Conservation (phyloP, 768 basidiomycete species). For the Lanmaoa rubissima region DNA sequence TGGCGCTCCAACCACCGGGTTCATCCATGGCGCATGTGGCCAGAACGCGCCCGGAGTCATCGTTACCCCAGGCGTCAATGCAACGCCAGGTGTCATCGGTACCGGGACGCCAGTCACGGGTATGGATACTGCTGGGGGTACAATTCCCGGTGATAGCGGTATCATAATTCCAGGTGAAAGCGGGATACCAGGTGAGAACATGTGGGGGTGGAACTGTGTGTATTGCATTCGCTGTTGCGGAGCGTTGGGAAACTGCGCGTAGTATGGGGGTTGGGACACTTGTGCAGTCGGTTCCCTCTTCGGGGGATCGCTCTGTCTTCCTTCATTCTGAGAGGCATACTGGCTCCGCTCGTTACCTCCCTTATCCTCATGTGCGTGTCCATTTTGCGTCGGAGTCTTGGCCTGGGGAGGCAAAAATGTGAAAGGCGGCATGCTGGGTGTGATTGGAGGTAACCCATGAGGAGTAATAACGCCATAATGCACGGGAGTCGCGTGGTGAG, state of each 20-base stretch:
- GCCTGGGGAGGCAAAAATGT: conserved; percentile 65
- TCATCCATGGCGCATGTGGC: conserved; percentile 54
- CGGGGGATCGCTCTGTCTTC: neutral
- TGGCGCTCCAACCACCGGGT: conserved; percentile 64
- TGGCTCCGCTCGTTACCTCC: conserved; percentile 1
- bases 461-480: conserved; percentile 54
- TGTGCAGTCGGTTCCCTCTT: conserved; percentile 10
- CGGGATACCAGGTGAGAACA: conserved; percentile 33
- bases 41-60: conserved; percentile 78
- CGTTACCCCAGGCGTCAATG: conserved; percentile 56
- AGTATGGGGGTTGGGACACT: conserved; percentile 10
- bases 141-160: conserved; percentile 26
- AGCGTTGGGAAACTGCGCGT: conserved; percentile 9
- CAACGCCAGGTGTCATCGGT: conserved; percentile 30
- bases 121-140: conserved; percentile 16
- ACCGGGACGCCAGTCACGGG: conserved; percentile 22
- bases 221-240: conserved; percentile 25
- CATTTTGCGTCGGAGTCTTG: conserved; percentile 23
- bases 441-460: conserved; percentile 87
- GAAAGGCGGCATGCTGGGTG: conserved; percentile 97
- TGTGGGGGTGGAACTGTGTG: conserved; percentile 21
- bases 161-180: conserved; percentile 33
- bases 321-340: conserved; percentile 5
- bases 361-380: neutral
- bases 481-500: conserved; percentile 18